A percentile compares a stretch with the other conserved stretches of the same genome.
phyloP scores from a whole-genome alignment of 306 rosid species.

The Acacia confusa region DNA sequence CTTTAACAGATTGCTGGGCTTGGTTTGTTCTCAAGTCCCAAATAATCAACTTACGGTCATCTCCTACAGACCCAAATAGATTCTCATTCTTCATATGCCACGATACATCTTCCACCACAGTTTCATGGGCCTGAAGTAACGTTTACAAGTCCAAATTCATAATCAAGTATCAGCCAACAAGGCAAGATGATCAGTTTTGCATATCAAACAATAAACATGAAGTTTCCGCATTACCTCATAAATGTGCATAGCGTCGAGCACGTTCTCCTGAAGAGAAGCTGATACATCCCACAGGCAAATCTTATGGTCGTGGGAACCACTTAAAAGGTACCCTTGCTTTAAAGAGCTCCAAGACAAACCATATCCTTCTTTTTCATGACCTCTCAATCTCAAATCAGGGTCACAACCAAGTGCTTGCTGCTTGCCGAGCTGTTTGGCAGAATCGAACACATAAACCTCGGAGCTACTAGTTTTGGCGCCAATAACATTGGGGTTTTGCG shows the following conservation, averaged over 20 bases:
- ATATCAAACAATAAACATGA: neutral
- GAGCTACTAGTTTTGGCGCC: constrained; percentile 80
- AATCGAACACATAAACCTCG: constrained; percentile 80
- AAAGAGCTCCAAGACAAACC: constrained; percentile 87
- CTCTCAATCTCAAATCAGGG: constrained; percentile 85
- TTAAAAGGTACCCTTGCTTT: constrained; percentile 70
- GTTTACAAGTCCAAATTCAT: constrained; percentile 14
- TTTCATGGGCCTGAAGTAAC: constrained; percentile 58
- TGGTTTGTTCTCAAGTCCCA: constrained; percentile 86
- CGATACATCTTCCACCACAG: constrained; percentile 75
- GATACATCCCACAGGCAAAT: constrained; percentile 89
- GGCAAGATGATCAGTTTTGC: neutral
- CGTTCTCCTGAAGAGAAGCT: constrained; percentile 50
- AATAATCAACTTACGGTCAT: constrained; percentile 71
- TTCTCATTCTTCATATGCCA: constrained; percentile 76
- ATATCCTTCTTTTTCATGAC: constrained; percentile 93
- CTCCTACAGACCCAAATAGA: constrained; percentile 89
- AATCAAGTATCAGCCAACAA: neutral
- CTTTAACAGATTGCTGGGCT: constrained; percentile 64
- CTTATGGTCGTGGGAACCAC: constrained; percentile 80
- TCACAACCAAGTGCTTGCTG: constrained; percentile 42
- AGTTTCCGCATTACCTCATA: constrained; percentile 58
- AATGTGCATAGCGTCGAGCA: constrained; percentile 66
- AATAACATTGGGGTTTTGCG: constrained; percentile 59
- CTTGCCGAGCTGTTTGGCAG: constrained; percentile 43